A percentile compares a stretch with the other conserved stretches of the same genome.
Evolutionary conservation across 441 rosid species (phyloP).

Genomic region (Gossypium aridum): DNA sequence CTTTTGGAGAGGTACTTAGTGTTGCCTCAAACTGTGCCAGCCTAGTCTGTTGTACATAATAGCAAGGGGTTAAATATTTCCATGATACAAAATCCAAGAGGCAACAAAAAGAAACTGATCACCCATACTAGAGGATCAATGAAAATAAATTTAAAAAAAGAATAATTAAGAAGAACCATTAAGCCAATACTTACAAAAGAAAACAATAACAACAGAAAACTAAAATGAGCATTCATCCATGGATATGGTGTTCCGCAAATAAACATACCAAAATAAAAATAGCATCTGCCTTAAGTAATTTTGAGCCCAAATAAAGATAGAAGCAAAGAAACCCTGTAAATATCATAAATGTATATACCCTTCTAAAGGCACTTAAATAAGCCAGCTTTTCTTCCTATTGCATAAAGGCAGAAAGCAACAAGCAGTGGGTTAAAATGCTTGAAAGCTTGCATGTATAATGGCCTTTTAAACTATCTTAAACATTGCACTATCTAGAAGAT

Average conservation of each 20-base stretch:
- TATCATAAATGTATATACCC: not conserved
- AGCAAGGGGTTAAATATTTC: constrained; percentile 1
- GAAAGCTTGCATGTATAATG: not conserved
- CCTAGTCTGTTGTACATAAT: constrained; percentile 51
- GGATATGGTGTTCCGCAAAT: not conserved
- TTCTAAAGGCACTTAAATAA: not conserved
- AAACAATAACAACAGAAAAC: not conserved
- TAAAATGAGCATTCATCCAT: not conserved
- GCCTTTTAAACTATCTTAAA: not conserved
- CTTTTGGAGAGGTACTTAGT: constrained; percentile 53
- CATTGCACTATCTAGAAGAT: constrained; percentile 4
- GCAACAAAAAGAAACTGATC: constrained; percentile 3
- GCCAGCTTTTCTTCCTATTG: not conserved
- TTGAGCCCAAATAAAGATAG: not conserved
- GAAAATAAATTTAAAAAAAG: not conserved
- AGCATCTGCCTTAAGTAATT: not conserved
- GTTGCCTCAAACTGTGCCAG: constrained; percentile 66
- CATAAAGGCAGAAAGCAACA: not conserved
- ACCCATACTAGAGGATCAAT: not conserved
- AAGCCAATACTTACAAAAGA: not conserved
- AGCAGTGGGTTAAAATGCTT: not conserved
- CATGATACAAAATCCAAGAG: not conserved
- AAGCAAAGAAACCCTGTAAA: not conserved
- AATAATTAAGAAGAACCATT: not conserved
- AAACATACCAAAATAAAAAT: not conserved